Percentiles rank a stretch among this genome's conserved stretches.
These are phyloP conservation scores for Fragaria vesca DNA, from an alignment of 306 rosid genomes.

Conservation along the genomic window DNA sequence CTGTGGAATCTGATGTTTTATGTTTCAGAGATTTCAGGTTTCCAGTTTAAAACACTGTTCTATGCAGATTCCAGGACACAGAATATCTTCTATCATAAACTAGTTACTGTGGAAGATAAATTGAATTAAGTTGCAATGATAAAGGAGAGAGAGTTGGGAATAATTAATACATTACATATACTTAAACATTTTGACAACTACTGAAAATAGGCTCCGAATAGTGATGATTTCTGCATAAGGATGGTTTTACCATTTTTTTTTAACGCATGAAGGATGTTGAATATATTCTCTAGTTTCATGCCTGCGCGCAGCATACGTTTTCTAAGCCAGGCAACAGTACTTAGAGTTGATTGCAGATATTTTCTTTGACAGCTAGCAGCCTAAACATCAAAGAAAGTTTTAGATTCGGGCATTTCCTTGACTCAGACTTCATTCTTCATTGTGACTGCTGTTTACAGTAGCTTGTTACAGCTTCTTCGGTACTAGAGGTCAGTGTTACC, in stretches of 20 bases:
- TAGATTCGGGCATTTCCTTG: not conserved
- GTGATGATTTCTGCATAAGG: not conserved
- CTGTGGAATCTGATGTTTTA: conserved; percentile 24
- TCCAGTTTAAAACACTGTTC: not conserved
- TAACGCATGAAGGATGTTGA: not conserved
- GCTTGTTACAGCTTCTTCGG: not conserved
- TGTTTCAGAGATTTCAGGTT: conserved; percentile 11
- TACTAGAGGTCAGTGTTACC: not conserved
- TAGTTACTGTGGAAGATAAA: not conserved
- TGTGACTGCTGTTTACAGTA: not conserved
- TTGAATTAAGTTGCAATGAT: not conserved
- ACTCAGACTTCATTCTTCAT: not conserved
- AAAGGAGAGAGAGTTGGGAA: not conserved
- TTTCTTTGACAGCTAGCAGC: not conserved
- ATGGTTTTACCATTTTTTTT: not conserved
- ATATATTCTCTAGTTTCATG: not conserved
- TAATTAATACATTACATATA: not conserved
- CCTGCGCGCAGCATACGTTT: not conserved
- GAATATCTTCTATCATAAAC: not conserved
- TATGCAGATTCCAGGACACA: not conserved
- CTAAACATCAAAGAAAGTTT: not conserved
- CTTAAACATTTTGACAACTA: not conserved
- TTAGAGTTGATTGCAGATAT: not conserved
- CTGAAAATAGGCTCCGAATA: not conserved
- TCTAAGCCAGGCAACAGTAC: not conserved